Evolutionary conservation across 306 rosid species (phyloP).

Genomic region (Neltuma alba): DNA sequence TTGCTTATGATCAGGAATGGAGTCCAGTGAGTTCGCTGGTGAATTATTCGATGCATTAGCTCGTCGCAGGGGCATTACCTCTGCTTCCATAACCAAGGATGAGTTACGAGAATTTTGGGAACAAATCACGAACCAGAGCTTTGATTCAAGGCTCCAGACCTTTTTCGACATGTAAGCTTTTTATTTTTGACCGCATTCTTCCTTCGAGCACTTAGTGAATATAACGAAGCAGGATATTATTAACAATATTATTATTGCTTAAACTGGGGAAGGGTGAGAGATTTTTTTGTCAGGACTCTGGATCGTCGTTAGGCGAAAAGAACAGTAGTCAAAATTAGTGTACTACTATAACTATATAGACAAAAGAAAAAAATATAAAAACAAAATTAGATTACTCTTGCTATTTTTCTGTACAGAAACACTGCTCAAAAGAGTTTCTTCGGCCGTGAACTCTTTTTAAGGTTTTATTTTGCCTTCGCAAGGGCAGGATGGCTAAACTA

Average conservation of each 20-base stretch:
- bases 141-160: slow-evolving; percentile 87
- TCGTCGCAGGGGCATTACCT: slow-evolving; percentile 72
- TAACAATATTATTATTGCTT: neutral
- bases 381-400: neutral
- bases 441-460: neutral
- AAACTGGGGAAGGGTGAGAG: neutral
- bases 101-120: slow-evolving; percentile 85
- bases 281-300: neutral
- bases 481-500: neutral
- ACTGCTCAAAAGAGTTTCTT: neutral
- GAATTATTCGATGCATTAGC: slow-evolving; percentile 83
- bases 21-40: slow-evolving; percentile 74
- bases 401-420: neutral
- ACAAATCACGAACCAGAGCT: slow-evolving; percentile 78
- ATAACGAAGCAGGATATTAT: neutral
- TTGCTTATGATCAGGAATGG: slow-evolving; percentile 57
- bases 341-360: neutral
- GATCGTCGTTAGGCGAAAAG: neutral
- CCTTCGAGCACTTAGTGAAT: neutral
- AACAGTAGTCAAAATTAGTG: neutral
- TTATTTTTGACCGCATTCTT: neutral
- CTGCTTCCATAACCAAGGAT: slow-evolving; percentile 58
- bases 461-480: neutral
- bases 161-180: slow-evolving; percentile 85
- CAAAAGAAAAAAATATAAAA: neutral